Evolutionary conservation across 352 stramenopile species (phyloP).

Genomic region (Pythium aquatile): DNA sequence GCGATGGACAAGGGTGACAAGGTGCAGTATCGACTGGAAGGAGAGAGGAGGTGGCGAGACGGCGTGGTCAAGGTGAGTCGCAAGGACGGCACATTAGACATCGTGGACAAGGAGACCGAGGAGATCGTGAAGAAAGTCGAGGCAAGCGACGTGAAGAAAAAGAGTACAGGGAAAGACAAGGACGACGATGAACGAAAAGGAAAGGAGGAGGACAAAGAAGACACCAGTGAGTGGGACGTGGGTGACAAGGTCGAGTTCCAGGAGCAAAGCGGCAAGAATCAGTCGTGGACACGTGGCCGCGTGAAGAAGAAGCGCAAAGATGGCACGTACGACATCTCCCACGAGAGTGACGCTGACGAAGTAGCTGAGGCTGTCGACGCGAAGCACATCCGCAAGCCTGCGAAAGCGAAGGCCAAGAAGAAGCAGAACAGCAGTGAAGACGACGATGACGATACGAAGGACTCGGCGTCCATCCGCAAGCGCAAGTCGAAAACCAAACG

Average conservation of each 20-base stretch:
- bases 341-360: constrained; percentile 32
- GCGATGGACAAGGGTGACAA: constrained; percentile 25
- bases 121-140: constrained; percentile 35
- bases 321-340: constrained; percentile 45
- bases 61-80: constrained; percentile 33
- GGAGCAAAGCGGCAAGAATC: constrained; percentile 27
- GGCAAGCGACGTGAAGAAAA: constrained; percentile 23
- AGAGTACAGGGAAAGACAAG: constrained; percentile 18
- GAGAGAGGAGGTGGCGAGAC: constrained; percentile 28
- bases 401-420: constrained; percentile 18
- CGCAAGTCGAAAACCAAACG: constrained; percentile 19
- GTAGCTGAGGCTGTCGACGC: constrained; percentile 2
- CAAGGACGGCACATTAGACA: constrained; percentile 33
- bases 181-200: constrained; percentile 20
- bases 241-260: constrained; percentile 41
- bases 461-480: constrained; percentile 28
- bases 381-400: constrained; percentile 21
- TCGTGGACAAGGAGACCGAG: constrained; percentile 33
- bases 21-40: constrained; percentile 25
- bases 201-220: constrained; percentile 18
- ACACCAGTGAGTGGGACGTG: constrained; percentile 13
- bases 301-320: constrained; percentile 40
- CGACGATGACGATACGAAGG: constrained; percentile 7
- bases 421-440: constrained; percentile 17
- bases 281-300: constrained; percentile 33